A percentile compares a stretch with the other conserved stretches of the same genome.
phyloP scores from a whole-genome alignment of 352 stramenopile species.

The Thalassiosira mediterranea region DNA sequence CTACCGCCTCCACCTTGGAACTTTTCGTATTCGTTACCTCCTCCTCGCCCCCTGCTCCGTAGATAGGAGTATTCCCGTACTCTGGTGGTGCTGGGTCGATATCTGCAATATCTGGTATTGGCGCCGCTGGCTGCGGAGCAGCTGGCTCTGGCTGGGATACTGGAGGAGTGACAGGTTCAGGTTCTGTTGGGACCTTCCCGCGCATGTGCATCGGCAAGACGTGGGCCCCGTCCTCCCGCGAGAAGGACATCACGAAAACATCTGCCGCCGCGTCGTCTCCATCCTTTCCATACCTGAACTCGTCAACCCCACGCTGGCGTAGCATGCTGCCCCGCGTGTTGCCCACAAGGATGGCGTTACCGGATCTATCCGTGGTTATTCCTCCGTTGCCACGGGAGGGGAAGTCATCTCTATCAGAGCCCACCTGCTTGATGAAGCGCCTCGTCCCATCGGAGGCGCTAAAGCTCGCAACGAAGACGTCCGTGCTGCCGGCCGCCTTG shows the following conservation, averaged over 20 bases:
- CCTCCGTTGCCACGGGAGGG: conserved; percentile 50
- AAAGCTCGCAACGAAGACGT: conserved; percentile 56
- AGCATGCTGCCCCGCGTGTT: conserved; percentile 50
- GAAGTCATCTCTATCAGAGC: conserved; percentile 45
- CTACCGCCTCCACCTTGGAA: conserved; percentile 10
- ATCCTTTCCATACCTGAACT: conserved; percentile 42
- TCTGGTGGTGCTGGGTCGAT: not conserved
- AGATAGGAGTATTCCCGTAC: not conserved
- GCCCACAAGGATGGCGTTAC: conserved; percentile 52
- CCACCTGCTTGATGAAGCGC: conserved; percentile 47
- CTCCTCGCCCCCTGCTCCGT: not conserved
- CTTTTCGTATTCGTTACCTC: conserved; percentile 8
- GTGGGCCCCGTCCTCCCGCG: conserved; percentile 35
- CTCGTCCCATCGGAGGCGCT: conserved; percentile 29
- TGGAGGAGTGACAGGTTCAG: not conserved
- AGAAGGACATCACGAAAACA: conserved; percentile 61
- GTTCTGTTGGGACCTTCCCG: conserved; percentile 3
- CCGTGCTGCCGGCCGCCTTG: conserved; percentile 37
- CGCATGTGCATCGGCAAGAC: conserved; percentile 3
- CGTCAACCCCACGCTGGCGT: conserved; percentile 23
- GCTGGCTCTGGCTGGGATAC: not conserved
- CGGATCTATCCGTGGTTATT: conserved; percentile 43
- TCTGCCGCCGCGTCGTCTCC: conserved; percentile 38
- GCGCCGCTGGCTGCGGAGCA: not conserved
- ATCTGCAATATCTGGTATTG: not conserved